Base-by-base conservation (phyloP, 495 filamentous ascomycete species). In the Lophium mytilinum region DNA sequence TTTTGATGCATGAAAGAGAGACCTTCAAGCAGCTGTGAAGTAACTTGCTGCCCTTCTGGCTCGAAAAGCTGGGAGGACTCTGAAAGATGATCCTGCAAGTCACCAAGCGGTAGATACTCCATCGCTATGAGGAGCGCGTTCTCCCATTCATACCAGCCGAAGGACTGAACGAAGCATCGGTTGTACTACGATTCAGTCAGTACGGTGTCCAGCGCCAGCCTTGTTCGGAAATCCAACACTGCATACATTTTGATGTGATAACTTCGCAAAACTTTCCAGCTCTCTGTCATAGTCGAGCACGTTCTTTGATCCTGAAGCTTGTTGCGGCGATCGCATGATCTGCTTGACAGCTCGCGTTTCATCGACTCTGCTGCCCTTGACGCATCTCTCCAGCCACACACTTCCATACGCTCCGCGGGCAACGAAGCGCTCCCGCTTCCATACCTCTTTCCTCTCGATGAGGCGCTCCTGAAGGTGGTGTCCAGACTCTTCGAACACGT, bases 261-360 rank as follows among this genome's bases (percentile, higher is more conserved):
- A 60, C 30, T 60, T 60, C 10, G 57, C 57, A 15, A 60, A 40
- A 43, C 17, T 40, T 19, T 60, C 57, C 1, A 60, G 52, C 42
- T 60, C 57, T 15, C 52, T 14, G 6, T 36, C n/a, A 24, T 48
- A 56, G 1, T 55, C 36, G 9, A 49, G 15, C 17, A 24, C 17
- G 3, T 48, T 21, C 21, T 46, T 48, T 1, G 55, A 18, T 3
- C 39, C 45, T n/a, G 5, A 42, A 34, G 57, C 37, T 17, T 33
- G 18, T 7, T 21, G 50, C 3, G 24, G 24, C 6, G 24, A 30
- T 30, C 24, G 24, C 24, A 30, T 30, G n/a, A 59, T 17, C 39
- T 59, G 18, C 49, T 59, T 60, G 35, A 60, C 57, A 7, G 57
- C 57, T 8, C 57, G 52, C 3, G 56, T 6, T 18, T 43, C 52